phyloP scores from a whole-genome alignment of 768 basidiomycete genomes.

The Arthromyces matolae region DNA sequence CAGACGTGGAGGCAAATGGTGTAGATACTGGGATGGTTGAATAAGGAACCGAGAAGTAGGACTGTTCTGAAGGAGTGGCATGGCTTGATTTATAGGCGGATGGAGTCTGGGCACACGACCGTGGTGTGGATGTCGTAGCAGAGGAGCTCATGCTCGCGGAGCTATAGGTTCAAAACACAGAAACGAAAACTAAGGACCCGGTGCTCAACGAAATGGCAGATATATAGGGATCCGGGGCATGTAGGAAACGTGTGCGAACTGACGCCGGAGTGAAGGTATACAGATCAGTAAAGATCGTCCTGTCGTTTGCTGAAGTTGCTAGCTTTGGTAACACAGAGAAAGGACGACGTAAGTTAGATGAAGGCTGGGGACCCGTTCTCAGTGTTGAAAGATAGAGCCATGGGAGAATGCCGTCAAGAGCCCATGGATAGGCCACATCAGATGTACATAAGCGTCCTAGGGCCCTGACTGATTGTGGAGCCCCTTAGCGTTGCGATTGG shows the following conservation, averaged over 20 bases:
- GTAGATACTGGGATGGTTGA: conserved; percentile 12
- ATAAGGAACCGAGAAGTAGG: conserved; percentile 15
- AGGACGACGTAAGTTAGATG: not conserved
- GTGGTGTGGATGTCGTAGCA: conserved; percentile 15
- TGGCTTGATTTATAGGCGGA: conserved; percentile 10
- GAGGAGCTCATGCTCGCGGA: conserved; percentile 10
- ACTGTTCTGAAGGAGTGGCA: conserved; percentile 8
- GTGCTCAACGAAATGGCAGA: conserved; percentile 5
- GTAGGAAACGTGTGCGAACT: conserved; percentile 15
- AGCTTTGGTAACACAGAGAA: not conserved
- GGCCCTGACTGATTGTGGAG: conserved; percentile 15
- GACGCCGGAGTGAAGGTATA: conserved; percentile 3
- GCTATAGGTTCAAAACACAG: not conserved
- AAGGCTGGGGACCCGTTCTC: not conserved
- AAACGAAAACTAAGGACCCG: conserved; percentile 1
- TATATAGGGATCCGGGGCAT: conserved; percentile 12
- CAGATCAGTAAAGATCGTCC: conserved; percentile 4
- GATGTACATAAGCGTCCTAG: not conserved
- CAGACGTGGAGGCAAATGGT: conserved; percentile 2
- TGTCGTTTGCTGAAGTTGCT: not conserved
- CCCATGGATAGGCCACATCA: conserved; percentile 5
- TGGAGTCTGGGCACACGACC: conserved; percentile 6
- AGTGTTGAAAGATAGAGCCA: not conserved
- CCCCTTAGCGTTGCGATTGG: not conserved
- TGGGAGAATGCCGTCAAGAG: conserved; percentile 3